Evolutionary conservation across 2,329 filamentous ascomycete genomes (phyloP).

Genomic region (Eutypa lata): DNA sequence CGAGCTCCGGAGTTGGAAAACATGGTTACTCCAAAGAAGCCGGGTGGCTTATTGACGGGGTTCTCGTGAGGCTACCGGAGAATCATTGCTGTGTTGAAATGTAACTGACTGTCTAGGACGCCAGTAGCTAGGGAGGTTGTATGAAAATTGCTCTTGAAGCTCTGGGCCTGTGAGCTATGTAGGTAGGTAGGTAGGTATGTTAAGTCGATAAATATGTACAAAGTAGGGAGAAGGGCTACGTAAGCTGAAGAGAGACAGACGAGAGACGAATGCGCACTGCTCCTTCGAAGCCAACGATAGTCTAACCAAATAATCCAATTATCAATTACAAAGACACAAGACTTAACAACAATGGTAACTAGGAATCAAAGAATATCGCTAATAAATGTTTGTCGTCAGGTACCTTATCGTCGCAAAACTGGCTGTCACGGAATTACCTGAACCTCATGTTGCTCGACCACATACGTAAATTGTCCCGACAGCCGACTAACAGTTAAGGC

Average conservation of each 20-base stretch:
- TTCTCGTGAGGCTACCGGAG: slow-evolving; percentile 39
- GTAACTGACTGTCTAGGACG: slow-evolving; percentile 14
- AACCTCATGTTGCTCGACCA: no score
- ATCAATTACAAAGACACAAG: background rate
- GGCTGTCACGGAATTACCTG: background rate
- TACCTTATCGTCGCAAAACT: background rate
- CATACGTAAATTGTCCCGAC: no score
- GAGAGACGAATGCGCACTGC: background rate
- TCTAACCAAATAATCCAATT: no score
- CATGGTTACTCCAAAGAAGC: slow-evolving; percentile 47
- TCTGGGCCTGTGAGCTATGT: no score
- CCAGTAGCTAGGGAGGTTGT: slow-evolving; percentile 4
- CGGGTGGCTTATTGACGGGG: slow-evolving; percentile 35
- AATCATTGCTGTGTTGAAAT: slow-evolving; percentile 43
- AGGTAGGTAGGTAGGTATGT: no score
- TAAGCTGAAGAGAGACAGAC: no score
- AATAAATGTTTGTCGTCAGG: background rate
- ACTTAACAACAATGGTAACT: background rate
- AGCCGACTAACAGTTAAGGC: no score
- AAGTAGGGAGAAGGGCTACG: background rate
- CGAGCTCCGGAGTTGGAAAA: slow-evolving; percentile 55
- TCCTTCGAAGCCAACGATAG: background rate
- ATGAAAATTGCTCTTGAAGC: background rate
- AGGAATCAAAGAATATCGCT: background rate
- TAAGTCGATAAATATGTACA: background rate